Base-by-base conservation (phyloP, 2,329 filamentous ascomycete species). In the Nannizziopsis arthrosporioides region DNA sequence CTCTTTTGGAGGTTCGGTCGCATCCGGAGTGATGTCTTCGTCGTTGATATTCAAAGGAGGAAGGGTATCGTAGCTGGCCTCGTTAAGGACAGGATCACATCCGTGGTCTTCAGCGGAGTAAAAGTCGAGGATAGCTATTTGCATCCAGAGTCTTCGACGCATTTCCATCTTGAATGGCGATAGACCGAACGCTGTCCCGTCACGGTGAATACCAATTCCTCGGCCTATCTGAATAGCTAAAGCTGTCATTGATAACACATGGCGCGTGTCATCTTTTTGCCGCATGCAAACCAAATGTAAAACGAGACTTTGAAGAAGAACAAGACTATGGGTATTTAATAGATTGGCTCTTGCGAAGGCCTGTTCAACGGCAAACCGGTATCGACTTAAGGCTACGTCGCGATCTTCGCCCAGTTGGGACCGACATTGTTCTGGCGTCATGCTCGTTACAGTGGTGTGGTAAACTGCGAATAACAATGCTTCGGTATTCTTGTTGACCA, bases 361-460 rank as follows among this genome's bases (percentile, higher is more conserved):
- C 57, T 83, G 80, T 56, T 83, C 79, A 2, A 78, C 64, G 1
- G 73, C 79, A 56, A 81, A 80, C 7, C 79, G 74, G 59, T 81
- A 83, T 42, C 72, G 73, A 40, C 65, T 66, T 19, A 80, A 64
- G 5, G 75, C 58, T 1, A 64, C 54, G 5, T 64, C 55, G 47
- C 77, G 73, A 30, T 75, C 71, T 60, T 77, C 72, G 9, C 74
- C 74, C 34, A 80, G 67, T 17, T 64, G 59, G 11, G 60, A 54
- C 22, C 65, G 52, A 59, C 63, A 74, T 52, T 65, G 67, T 52
- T 68, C 67, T 49, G 55, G 59, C 36, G 54, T 65, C 63, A 63
- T 63, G 53, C 62, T 67, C 55, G 62, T 61, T 2, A 78, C 67
- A 0, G 76, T 72, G 1, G 70, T 71, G 51, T 81, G 76, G 60